Conservation (phyloP, 441 rosid species). For the Flueggea neowawraea region DNA sequence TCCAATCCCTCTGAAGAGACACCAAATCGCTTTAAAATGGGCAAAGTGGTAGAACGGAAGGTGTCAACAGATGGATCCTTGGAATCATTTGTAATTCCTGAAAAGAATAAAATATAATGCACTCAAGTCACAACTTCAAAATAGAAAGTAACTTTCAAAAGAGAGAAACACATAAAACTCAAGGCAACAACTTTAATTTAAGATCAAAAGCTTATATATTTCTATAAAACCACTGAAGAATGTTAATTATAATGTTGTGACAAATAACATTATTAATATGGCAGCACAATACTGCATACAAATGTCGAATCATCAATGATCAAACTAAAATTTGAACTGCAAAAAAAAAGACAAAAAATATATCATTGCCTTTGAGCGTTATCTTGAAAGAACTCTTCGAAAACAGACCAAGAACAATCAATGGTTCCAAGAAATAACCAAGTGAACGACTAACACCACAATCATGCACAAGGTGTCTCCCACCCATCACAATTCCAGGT, state of each 20-base stretch:
- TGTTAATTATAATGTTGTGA: too few species aligned
- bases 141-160: too few species aligned
- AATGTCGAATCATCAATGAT: background rate
- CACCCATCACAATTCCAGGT: slow-evolving; percentile 79
- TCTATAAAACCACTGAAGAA: too few species aligned
- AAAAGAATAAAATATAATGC: slow-evolving; percentile 7
- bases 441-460: slow-evolving; percentile 71
- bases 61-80: slow-evolving; percentile 81
- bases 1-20: slow-evolving; percentile 75
- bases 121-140: background rate
- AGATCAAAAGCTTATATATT: too few species aligned
- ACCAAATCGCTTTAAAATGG: slow-evolving; percentile 71
- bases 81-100: slow-evolving; percentile 84
- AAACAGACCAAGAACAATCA: slow-evolving; percentile 71
- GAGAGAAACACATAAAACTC: background rate
- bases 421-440: slow-evolving; percentile 83
- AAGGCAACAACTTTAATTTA: background rate
- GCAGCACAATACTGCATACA: too few species aligned
- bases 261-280: too few species aligned
- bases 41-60: slow-evolving; percentile 62
- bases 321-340: background rate
- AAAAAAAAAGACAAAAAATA: background rate
- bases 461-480: slow-evolving; percentile 61
- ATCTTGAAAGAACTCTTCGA: slow-evolving; percentile 64
- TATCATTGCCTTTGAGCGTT: slow-evolving; percentile 59